phyloP scores from a whole-genome alignment of 257 asterid genomes.

The Leonotis leonurus region DNA sequence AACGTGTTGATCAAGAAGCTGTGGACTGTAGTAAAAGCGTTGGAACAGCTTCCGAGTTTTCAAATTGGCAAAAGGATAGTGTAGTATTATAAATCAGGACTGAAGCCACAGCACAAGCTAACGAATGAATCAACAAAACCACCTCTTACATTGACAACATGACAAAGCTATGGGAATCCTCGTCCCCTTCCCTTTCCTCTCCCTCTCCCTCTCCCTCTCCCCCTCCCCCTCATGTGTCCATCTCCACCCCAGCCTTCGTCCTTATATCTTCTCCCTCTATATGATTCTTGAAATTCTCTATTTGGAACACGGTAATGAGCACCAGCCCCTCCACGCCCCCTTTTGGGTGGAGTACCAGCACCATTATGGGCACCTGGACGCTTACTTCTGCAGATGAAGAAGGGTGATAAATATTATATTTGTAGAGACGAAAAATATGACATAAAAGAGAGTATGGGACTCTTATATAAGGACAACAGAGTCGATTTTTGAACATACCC shows the following conservation, averaged over 20 bases:
- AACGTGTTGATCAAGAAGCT: no score
- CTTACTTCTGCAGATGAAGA: constrained; percentile 42
- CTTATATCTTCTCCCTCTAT: constrained; percentile 47
- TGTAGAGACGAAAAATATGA: background rate
- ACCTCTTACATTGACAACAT: constrained; percentile 10
- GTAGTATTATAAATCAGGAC: no score
- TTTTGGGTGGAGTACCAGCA: constrained; percentile 38
- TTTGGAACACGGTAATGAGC: constrained; percentile 28
- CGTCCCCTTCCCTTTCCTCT: constrained; percentile 48
- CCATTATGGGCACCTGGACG: constrained; percentile 49
- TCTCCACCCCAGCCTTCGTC: constrained; percentile 35
- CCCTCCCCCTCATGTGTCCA: constrained; percentile 40
- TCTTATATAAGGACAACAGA: background rate
- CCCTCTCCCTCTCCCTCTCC: constrained; percentile 35
- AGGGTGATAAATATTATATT: background rate
- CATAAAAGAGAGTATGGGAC: background rate
- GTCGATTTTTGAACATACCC: constrained; percentile 46
- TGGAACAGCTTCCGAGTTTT: no score
- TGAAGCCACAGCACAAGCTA: no score
- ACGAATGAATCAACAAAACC: no score
- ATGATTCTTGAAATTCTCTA: constrained; percentile 37
- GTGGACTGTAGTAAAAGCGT: no score
- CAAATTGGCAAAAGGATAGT: no score
- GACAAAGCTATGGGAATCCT: constrained; percentile 32
- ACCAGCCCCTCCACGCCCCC: constrained; percentile 58